Conservation (phyloP, 208 protist species). For the Leishmania braziliensis region DNA sequence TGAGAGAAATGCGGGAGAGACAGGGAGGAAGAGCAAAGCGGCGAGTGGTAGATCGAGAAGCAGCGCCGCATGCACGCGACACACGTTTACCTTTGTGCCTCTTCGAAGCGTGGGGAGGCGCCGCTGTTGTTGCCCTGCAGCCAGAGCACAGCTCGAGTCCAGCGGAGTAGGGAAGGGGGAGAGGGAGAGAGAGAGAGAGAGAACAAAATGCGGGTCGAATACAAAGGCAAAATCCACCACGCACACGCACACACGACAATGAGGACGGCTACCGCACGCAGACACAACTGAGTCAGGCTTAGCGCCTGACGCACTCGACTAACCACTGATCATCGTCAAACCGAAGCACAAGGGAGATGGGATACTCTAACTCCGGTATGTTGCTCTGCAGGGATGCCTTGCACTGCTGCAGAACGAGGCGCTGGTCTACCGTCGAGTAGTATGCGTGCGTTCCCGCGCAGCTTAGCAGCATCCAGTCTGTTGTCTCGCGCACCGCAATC, state of each 20-base stretch:
- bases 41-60: background rate
- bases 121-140: background rate
- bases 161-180: background rate
- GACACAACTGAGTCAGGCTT: background rate
- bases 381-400: constrained; percentile 67
- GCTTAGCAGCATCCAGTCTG: constrained; percentile 78
- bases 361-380: constrained; percentile 46
- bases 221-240: background rate
- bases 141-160: background rate
- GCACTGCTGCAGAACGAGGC: constrained; percentile 74
- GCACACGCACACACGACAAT: background rate
- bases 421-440: constrained; percentile 75
- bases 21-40: background rate
- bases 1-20: background rate
- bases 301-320: constrained; percentile 65
- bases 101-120: background rate
- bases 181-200: constrained; percentile 4
- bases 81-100: background rate
- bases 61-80: background rate
- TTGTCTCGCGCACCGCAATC: constrained; percentile 80
- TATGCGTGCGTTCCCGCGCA: constrained; percentile 65
- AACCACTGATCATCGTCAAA: constrained; percentile 64
- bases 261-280: background rate
- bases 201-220: no score
- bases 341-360: constrained; percentile 60